These are phyloP conservation scores for Elaeis oleifera DNA, from an alignment of 202 grass and related monocot genomes.

Conservation along the genomic window DNA sequence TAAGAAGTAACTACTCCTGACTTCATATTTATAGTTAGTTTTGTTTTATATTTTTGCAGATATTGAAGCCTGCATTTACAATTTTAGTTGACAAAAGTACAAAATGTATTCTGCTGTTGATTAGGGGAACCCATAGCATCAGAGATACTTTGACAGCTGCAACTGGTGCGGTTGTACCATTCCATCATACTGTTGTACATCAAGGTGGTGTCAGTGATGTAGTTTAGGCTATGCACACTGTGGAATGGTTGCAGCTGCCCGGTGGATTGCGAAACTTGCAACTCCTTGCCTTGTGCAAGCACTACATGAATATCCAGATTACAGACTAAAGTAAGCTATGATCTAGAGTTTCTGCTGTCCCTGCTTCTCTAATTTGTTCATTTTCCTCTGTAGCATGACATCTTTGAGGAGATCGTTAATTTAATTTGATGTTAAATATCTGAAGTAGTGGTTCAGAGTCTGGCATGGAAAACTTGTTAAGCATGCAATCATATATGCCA, in stretches of 20 bases:
- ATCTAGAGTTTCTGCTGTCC: neutral
- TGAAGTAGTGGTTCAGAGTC: no score
- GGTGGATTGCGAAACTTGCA: constrained; percentile 93
- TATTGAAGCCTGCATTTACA: constrained; percentile 94
- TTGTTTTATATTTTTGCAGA: constrained; percentile 40
- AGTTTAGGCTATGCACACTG: constrained; percentile 98
- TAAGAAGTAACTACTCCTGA: no score
- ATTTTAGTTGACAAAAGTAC: constrained; percentile 78
- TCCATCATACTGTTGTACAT: constrained; percentile 91
- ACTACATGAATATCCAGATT: constrained; percentile 61
- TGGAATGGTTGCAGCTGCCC: constrained; percentile 96
- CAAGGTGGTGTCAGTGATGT: constrained; percentile 89
- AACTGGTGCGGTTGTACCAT: constrained; percentile 89
- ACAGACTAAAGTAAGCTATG: constrained; percentile 51
- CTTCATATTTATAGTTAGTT: neutral
- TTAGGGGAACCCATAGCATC: constrained; percentile 95
- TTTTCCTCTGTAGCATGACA: neutral
- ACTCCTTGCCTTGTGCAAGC: constrained; percentile 65
- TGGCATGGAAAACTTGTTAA: no score
- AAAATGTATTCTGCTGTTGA: constrained; percentile 75
- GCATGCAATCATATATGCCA: no score
- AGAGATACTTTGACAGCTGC: constrained; percentile 95
- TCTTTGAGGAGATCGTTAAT: no score
- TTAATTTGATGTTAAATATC: no score
- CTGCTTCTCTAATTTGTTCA: neutral